A percentile compares a stretch with the other conserved stretches of the same genome.
Evolutionary conservation across 495 filamentous ascomycete genomes (phyloP).

Genomic region (Alectoria sarmentosa): DNA sequence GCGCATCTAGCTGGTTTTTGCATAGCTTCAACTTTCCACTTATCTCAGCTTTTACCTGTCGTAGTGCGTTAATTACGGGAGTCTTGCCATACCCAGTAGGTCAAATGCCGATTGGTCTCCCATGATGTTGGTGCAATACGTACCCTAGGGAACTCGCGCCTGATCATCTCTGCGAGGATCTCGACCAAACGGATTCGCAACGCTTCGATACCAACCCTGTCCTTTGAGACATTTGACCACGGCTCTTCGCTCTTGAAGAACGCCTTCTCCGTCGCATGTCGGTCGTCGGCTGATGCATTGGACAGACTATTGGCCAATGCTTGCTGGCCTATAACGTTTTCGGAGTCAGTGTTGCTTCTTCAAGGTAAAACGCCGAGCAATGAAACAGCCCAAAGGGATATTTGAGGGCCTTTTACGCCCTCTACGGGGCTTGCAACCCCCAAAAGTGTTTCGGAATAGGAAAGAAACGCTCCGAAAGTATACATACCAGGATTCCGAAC

Average conservation of each 20-base stretch:
- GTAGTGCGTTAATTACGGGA: not conserved
- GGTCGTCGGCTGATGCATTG: conserved; percentile 1
- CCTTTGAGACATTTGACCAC: conserved; percentile 42
- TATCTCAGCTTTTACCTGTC: conserved; percentile 41
- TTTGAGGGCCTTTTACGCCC: too few species aligned
- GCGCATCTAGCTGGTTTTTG: conserved; percentile 26
- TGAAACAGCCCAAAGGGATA: too few species aligned
- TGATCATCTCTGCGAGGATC: conserved; percentile 40
- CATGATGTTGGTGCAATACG: not conserved
- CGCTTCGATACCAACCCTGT: conserved; percentile 44
- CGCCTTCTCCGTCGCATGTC: conserved; percentile 25
- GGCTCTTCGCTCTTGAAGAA: conserved; percentile 26
- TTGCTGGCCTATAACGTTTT: too few species aligned
- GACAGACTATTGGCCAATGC: conserved; percentile 23
- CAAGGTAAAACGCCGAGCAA: too few species aligned
- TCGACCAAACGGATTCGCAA: conserved; percentile 39
- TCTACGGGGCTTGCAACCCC: too few species aligned
- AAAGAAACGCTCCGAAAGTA: too few species aligned
- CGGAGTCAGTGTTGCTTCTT: too few species aligned
- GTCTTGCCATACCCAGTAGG: not conserved
- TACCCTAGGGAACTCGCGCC: conserved; percentile 45
- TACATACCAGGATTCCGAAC: conserved; percentile 52
- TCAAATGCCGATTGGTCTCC: too few species aligned
- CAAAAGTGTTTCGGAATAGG: too few species aligned
- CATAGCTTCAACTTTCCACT: conserved; percentile 32